Percentiles rank a stretch among this genome's conserved stretches.
phyloP scores from a whole-genome alignment of 1,139 yeast genomes.

The Pichia sp. region DNA sequence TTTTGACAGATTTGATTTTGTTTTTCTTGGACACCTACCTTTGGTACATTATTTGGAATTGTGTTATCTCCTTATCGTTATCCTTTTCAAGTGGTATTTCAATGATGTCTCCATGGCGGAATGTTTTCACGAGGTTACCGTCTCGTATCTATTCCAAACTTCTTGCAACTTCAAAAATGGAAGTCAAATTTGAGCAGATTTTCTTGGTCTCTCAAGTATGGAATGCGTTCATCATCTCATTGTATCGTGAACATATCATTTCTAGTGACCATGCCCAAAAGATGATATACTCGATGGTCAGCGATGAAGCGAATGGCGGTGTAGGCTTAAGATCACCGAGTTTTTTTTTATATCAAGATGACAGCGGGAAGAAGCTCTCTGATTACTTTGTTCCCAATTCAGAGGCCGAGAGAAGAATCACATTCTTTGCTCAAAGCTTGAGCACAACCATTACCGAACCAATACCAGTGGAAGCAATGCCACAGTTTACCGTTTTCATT shows the following conservation, averaged over 20 bases:
- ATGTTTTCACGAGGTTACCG: conserved; percentile 67
- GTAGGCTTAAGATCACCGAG: conserved; percentile 49
- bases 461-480: conserved; percentile 65
- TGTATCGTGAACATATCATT: conserved; percentile 73
- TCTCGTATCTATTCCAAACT: conserved; percentile 64
- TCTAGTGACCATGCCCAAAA: conserved; percentile 63
- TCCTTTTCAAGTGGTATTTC: conserved; percentile 75
- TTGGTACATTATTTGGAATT: conserved; percentile 82
- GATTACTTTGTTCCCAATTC: conserved; percentile 48
- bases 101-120: conserved; percentile 82
- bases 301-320: conserved; percentile 32
- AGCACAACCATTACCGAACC: conserved; percentile 76
- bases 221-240: conserved; percentile 70
- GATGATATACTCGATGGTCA: conserved; percentile 47
- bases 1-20: conserved; percentile 60
- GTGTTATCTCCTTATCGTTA: conserved; percentile 60
- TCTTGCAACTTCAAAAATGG: conserved; percentile 44
- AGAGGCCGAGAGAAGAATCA: conserved; percentile 75
- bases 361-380: conserved; percentile 33
- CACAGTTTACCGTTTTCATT: conserved; percentile 73
- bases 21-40: conserved; percentile 82
- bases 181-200: conserved; percentile 41
- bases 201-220: conserved; percentile 62
- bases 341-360: conserved; percentile 73
- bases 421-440: conserved; percentile 83